Percentiles rank a stretch among this genome's conserved stretches.
phyloP scores from a whole-genome alignment of 345 rosid genomes.

The Balakata baccata region DNA sequence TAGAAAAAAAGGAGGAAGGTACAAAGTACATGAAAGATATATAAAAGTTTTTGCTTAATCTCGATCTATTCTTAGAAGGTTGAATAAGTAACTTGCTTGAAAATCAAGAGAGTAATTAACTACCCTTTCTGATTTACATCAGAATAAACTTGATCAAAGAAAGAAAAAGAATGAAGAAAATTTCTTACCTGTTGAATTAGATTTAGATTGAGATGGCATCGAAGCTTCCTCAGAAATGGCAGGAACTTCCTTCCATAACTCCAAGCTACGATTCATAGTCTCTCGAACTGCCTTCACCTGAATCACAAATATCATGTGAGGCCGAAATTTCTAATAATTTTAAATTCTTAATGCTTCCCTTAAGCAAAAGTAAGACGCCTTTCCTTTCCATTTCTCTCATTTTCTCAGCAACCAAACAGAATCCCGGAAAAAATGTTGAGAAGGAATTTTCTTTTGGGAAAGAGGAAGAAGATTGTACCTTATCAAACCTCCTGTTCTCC shows the following conservation, averaged over 20 bases:
- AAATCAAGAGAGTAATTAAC: background rate
- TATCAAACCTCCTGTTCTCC: slow-evolving; percentile 73
- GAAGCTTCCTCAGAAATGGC: slow-evolving; percentile 43
- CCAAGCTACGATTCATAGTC: slow-evolving; percentile 73
- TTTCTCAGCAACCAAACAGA: slow-evolving; percentile 19
- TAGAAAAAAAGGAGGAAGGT: background rate
- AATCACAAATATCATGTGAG: slow-evolving; percentile 20
- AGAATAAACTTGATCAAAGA: slow-evolving; percentile 1
- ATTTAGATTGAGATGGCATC: slow-evolving; percentile 38
- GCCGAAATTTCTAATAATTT: background rate
- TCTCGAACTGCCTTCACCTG: slow-evolving; percentile 89
- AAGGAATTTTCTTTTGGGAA: too few relatives aligned
- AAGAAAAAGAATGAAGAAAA: background rate
- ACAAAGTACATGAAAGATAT: background rate
- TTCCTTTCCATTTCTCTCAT: background rate
- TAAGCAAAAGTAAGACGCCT: background rate
- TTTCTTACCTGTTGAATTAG: slow-evolving; percentile 42
- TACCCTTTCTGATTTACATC: background rate
- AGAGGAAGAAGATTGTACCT: slow-evolving; percentile 41
- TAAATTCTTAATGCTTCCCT: background rate
- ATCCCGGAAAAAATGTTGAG: background rate
- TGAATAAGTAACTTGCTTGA: background rate
- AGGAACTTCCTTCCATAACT: slow-evolving; percentile 69
- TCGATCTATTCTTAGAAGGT: background rate
- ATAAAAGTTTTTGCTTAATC: background rate